Percentiles rank a stretch among this genome's conserved stretches.
Conservation (phyloP, 169 alveolate species). For the Plasmodium malariae region DNA sequence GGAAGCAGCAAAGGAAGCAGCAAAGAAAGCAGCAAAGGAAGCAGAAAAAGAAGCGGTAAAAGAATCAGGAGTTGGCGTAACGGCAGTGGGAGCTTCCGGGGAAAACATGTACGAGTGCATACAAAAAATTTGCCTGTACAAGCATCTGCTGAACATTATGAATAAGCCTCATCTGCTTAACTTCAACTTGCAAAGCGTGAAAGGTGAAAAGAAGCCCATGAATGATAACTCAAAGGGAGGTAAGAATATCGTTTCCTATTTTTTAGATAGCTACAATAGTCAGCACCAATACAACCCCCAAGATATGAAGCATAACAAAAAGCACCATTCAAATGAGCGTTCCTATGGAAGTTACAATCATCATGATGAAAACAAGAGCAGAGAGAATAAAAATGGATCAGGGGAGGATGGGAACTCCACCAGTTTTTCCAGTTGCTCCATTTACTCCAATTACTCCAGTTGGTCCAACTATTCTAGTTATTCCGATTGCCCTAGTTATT, state of each 20-base stretch:
- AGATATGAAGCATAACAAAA: no score
- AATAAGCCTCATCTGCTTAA: constrained; percentile 7
- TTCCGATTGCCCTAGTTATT: no score
- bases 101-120: constrained; percentile 6
- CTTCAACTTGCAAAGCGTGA: constrained; percentile 21
- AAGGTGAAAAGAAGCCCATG: constrained; percentile 6
- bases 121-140: constrained; percentile 35
- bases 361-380: not conserved
- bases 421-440: no score
- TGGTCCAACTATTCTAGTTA: no score
- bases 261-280: not conserved
- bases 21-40: no score
- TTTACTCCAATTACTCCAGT: no score
- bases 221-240: not conserved
- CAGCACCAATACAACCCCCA: not conserved
- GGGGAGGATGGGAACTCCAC: no score
- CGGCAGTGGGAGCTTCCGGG: no score
- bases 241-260: not conserved
- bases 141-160: constrained; percentile 13
- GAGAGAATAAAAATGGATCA: not conserved
- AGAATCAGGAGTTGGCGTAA: no score
- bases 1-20: no score
- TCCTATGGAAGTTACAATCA: no score
- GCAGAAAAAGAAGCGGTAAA: not conserved
- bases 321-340: no score